Evolutionary conservation across 2,329 filamentous ascomycete genomes (phyloP), one percentile per base, ranked within the genome.

Genomic region (Graphiopsis chlorocephala): DNA sequence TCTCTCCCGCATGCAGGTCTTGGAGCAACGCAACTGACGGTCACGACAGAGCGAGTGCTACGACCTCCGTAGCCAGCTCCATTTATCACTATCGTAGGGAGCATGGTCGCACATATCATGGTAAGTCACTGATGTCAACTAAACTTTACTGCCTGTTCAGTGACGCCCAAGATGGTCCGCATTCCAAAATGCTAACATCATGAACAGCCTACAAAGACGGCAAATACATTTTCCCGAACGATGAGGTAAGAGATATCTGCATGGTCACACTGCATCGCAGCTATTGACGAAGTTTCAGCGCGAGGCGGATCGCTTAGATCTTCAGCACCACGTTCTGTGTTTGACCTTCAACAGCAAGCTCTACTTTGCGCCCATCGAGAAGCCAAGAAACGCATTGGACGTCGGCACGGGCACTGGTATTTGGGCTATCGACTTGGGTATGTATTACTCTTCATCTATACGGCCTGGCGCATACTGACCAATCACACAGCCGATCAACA

Each of bases 381-480:
- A 77, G 6, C 78, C 79, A 1, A 76, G 75, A 45, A 75, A 78
- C 25, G 79, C 81, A 23, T 75, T 85, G 6, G 84, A 85, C 70
- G 72, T 84, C 20, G 83, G 83, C 3, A 85, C 82, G 0, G 83
- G 82, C 15, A 84, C 81, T 3, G 82, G 82, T 8, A 78, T 85
- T 48, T 88, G 86, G 86, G 85, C 85, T 2, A 81, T 86, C n/a
- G 79, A 83, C 47, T 80, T 83, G 68, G 80, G 78, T 77, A 65
- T 65, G 72, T 56, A 4, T 35, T 33, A 45, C 23, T 45, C 63
- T 28, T 26, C 1, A 12, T 25, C n/a, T 57, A 15, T 6, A 23
- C 8, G 3, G 31, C 23, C 26, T 35, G 4, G 33, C 38, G 15
- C 20, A n/a, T n/a, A 26, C 58, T 63, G 29, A 50, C 29, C 3